Base-by-base conservation (phyloP, 2,329 filamentous ascomycete genomes). In the Colletotrichum tanaceti region DNA sequence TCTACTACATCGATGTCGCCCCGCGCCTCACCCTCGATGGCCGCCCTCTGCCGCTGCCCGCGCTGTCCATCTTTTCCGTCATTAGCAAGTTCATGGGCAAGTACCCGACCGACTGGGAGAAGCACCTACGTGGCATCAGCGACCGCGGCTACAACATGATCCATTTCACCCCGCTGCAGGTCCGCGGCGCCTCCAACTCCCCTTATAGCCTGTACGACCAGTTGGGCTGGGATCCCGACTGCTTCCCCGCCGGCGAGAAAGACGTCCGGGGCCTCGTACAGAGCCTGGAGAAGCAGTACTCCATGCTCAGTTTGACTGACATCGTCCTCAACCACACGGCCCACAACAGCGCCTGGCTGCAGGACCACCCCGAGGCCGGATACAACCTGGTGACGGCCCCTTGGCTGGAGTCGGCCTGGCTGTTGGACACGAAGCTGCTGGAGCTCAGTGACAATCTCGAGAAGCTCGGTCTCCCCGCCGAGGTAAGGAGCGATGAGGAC, bases 241-340 rank as follows among this genome's bases (percentile, higher is more conserved):
- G 90, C 75, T 99, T 99, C 75, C 93, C 94, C 1, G 88, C 89
- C 57, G 97, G 96, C 58, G 93, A 98, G 79, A 82, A 89, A 67
- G 94, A 98, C 77, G 86, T 98, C 63, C 84, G 90, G 66, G 85
- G 88, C 54, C 85, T 99, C 84, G 89, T 97, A 20, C 80, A 88
- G 50, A 94, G 88, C 76, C 91, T 99, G 86, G 93, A 98, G 79
- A 86, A 90, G 59, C 90, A 97, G 60, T 90, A 97, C 78, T 92
- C 92, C 2, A 83, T 99, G 62, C 85, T 99, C 65, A 93, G 93
- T 70, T 81, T 99, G 82, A 98, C 95, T 1, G 96, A 99, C 78
- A 95, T 99, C 70, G 97, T 99, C 52, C 94, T 96, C 84, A 99
- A 99, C 76, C 96, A 99, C 81, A 99, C 96, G 4, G 95, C 96